Conservation (phyloP, 768 basidiomycete genomes). For the Pilatotrama ljubarskyi region DNA sequence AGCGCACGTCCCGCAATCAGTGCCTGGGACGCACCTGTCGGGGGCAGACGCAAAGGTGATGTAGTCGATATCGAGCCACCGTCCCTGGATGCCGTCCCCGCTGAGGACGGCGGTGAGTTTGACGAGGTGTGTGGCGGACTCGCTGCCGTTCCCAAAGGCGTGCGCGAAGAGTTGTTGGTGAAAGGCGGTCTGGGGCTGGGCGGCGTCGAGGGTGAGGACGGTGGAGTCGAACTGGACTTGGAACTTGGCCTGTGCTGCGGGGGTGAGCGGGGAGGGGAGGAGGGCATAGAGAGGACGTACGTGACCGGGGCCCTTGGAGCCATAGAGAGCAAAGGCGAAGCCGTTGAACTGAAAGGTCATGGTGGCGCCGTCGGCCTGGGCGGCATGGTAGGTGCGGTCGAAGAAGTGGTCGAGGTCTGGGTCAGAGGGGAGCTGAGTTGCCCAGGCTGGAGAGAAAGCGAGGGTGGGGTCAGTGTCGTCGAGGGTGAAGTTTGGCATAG, state of each 20-base stretch:
- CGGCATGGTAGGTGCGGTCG: constrained; percentile 30
- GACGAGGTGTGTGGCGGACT: constrained; percentile 23
- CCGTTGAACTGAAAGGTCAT: constrained; percentile 26
- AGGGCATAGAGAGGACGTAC: constrained; percentile 17
- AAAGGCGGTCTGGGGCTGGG: constrained; percentile 18
- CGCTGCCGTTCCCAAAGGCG: constrained; percentile 14
- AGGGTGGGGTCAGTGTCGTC: constrained; percentile 31
- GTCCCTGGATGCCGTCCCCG: constrained; percentile 5
- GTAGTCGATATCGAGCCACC: constrained; percentile 34
- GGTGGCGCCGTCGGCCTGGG: constrained; percentile 25
- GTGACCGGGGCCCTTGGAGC: constrained; percentile 32
- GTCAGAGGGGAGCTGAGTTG: constrained; percentile 24
- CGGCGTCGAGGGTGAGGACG: constrained; percentile 25
- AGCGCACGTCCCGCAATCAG: too few relatives aligned
- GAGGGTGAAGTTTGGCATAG: constrained; percentile 31
- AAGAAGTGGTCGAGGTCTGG: constrained; percentile 26
- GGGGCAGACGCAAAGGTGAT: constrained; percentile 23
- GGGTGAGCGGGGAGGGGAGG: neutral
- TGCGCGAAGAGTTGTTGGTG: constrained; percentile 29
- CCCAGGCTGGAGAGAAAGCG: constrained; percentile 28
- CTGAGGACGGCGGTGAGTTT: constrained; percentile 22
- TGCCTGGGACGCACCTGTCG: neutral
- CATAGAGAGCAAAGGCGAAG: constrained; percentile 27
- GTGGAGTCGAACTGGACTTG: constrained; percentile 28
- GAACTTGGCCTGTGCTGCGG: constrained; percentile 21